These are phyloP conservation scores for Colletotrichum cereale DNA, from an alignment of 2,329 filamentous ascomycete genomes.

Conservation along the genomic window DNA sequence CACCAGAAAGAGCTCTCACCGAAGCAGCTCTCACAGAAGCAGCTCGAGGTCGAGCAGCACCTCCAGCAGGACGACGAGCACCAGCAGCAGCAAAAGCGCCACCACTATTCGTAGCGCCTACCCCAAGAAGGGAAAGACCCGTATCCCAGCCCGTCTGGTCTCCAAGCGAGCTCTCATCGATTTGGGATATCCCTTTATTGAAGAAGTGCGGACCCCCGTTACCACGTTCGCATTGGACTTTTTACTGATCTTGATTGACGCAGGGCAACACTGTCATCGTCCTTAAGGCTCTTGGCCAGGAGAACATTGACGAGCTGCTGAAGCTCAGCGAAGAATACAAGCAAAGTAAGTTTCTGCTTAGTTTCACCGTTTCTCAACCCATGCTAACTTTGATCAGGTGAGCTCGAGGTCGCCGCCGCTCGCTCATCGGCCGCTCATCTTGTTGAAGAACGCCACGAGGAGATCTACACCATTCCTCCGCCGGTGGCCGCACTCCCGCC, in stretches of 20 bases:
- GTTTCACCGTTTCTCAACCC: too few species aligned
- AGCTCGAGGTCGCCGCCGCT: slow-evolving; percentile 58
- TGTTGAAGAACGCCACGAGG: slow-evolving; percentile 62
- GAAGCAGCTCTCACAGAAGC: slow-evolving; percentile 56
- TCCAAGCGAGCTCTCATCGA: slow-evolving; percentile 85
- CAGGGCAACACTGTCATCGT: slow-evolving; percentile 86
- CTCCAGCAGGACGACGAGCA: slow-evolving; percentile 52
- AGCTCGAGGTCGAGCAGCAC: slow-evolving; percentile 59
- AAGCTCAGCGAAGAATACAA: slow-evolving; percentile 84
- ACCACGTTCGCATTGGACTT: background rate
- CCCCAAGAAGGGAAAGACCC: slow-evolving; percentile 88
- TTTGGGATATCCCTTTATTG: slow-evolving; percentile 85
- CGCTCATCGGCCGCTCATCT: slow-evolving; percentile 62
- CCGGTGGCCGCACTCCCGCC: slow-evolving; percentile 44
- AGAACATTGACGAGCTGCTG: slow-evolving; percentile 92
- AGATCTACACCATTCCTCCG: slow-evolving; percentile 52
- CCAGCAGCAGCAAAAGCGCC: slow-evolving; percentile 61
- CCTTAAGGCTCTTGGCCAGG: slow-evolving; percentile 85
- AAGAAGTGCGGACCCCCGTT: slow-evolving; percentile 73
- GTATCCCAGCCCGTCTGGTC: slow-evolving; percentile 84
- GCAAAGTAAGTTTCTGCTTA: slow-evolving; percentile 59
- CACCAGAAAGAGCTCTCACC: slow-evolving; percentile 53
- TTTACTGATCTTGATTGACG: background rate
- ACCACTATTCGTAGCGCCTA: slow-evolving; percentile 72
- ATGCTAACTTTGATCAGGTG: slow-evolving; percentile 49